Base-by-base conservation (phyloP, 768 basidiomycete genomes). In the Hebeloma cylindrosporum region DNA sequence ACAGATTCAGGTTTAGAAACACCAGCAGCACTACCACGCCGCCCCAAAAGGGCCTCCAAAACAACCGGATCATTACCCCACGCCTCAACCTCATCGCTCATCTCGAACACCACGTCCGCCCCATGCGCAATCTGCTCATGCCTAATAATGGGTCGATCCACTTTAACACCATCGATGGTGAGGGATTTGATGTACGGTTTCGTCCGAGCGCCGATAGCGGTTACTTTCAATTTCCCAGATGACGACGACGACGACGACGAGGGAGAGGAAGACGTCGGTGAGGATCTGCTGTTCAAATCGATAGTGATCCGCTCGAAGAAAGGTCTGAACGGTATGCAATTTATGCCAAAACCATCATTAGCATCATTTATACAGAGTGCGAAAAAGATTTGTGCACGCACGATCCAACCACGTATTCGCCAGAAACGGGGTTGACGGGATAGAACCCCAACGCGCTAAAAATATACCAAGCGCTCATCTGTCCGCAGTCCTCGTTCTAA, bases 381-480 rank as follows among this genome's bases (percentile, higher is more conserved):
- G 29, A 25, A 13, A 10, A 18, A 35, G 29, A 3, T n/a, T 6
- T 29, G 43, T 23, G 11, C 9, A 71, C 75, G 32, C 57, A 84
- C 85, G 81, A 80, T 51, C 88, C 89, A 34, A 93, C 70, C 44
- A 89, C 70, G 49, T 91, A 92, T 55, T 80, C 78, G 2, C 78
- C 81, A 0, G 83, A 85, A 0, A 84, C 84, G 0, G 89, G 89
- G 58, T 91, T 84, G 29, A 91, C 87, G 27, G 87, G 88, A 54
- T 92, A 92, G 62, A 92, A 87, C 1, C 89, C 88, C 63, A 93
- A 72, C 0, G 87, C 80, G 38, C 80, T 83, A 66, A 89, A 91
- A 10, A 91, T 73, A 54, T 83, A 91, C 89, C 89, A 92, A 0
- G 88, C 85, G 54, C 85, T 88, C 89, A 92, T 92, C 60, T 93